Conservation (phyloP, 768 basidiomycete genomes). For the Panaeolus cyanescens region DNA sequence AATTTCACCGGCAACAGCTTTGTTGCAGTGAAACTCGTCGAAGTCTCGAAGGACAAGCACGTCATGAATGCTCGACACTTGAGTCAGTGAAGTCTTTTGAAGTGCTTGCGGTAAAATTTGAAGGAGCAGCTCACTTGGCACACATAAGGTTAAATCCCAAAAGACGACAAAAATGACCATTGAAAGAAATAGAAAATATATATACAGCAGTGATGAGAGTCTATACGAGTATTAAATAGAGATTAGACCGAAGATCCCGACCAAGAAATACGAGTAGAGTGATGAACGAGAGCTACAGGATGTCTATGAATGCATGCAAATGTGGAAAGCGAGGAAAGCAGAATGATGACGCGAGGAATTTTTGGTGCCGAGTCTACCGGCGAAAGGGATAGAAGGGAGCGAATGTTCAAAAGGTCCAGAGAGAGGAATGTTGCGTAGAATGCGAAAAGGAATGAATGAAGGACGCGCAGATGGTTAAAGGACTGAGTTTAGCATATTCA, state of each 20-base stretch:
- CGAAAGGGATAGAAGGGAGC: neutral
- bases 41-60: neutral
- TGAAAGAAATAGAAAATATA: constrained; percentile 17
- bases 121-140: neutral
- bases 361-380: constrained; percentile 18
- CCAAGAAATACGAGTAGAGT: constrained; percentile 21
- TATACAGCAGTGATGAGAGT: constrained; percentile 17
- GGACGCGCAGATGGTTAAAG: neutral
- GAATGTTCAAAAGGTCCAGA: constrained; percentile 6
- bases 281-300: constrained; percentile 17
- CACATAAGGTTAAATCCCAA: constrained; percentile 6
- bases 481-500: constrained; percentile 10
- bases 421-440: neutral
- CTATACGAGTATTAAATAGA: constrained; percentile 21
- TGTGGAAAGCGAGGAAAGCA: constrained; percentile 20
- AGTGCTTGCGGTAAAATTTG: neutral
- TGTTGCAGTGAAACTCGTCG: neutral
- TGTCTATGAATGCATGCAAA: constrained; percentile 22
- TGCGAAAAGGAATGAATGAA: constrained; percentile 5
- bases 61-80: neutral
- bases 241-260: constrained; percentile 26
- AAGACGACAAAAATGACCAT: constrained; percentile 13
- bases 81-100: neutral
- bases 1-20: neutral
- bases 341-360: constrained; percentile 3